phyloP scores from a whole-genome alignment of 176 grass and related monocot species.

The Carex parvula region DNA sequence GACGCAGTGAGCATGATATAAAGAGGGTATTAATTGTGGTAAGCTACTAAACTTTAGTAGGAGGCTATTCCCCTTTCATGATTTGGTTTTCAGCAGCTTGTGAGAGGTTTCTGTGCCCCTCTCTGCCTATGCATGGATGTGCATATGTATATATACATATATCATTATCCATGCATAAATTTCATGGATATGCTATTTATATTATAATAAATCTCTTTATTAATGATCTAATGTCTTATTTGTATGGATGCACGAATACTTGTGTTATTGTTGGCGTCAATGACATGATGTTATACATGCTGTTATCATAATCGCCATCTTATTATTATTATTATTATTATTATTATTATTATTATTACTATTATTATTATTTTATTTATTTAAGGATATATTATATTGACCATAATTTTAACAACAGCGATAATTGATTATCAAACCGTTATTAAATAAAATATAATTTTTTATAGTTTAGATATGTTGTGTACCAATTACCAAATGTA shows the following conservation, averaged over 20 bases:
- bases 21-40: constrained; percentile 24
- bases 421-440: background rate
- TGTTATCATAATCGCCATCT: too few relatives aligned
- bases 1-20: constrained; percentile 20
- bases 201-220: background rate
- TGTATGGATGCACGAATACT: background rate
- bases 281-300: background rate
- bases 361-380: too few relatives aligned
- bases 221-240: background rate
- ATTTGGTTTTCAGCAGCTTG: constrained; percentile 20
- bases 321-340: background rate
- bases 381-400: background rate
- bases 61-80: constrained; percentile 23
- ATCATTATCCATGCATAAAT: background rate
- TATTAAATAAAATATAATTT: too few relatives aligned
- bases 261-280: background rate
- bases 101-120: constrained; percentile 5
- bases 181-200: background rate
- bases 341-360: too few relatives aligned
- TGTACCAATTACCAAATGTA: too few relatives aligned
- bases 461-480: too few relatives aligned
- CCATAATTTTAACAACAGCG: background rate
- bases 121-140: constrained; percentile 11
- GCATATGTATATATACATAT: background rate
- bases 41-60: constrained; percentile 19